phyloP scores from a whole-genome alignment of 352 stramenopile species.

The Phytophthora crassamura region DNA sequence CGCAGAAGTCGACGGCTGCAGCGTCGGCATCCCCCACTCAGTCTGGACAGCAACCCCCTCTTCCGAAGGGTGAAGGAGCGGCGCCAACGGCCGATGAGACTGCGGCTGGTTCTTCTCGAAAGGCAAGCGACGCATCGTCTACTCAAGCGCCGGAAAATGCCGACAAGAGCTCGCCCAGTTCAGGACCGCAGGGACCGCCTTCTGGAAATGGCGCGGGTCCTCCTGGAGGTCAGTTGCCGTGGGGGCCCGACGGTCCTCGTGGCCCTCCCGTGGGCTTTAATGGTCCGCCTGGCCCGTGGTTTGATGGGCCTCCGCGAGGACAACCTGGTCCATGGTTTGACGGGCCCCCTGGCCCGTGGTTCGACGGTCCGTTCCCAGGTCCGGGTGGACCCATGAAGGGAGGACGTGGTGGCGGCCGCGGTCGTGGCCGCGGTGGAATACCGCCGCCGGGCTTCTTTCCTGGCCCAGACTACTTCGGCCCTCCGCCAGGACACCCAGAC shows the following conservation, averaged over 20 bases:
- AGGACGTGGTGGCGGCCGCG: constrained; percentile 52
- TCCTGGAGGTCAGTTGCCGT: constrained; percentile 36
- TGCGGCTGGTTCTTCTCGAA: constrained; percentile 15
- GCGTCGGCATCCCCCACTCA: constrained; percentile 37
- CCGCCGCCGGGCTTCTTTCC: constrained; percentile 78
- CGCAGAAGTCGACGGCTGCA: constrained; percentile 24
- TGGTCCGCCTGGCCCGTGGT: constrained; percentile 67
- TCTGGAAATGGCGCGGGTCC: constrained; percentile 38
- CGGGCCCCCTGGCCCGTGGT: constrained; percentile 74
- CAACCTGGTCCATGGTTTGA: constrained; percentile 82
- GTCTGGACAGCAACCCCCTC: constrained; percentile 42
- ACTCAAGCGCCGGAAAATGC: constrained; percentile 26
- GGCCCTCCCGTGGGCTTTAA: constrained; percentile 63
- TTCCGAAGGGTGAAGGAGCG: constrained; percentile 39
- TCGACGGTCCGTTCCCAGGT: constrained; percentile 77
- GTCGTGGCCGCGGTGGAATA: constrained; percentile 44
- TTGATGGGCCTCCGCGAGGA: constrained; percentile 62
- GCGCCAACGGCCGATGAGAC: constrained; percentile 10
- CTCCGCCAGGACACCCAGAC: constrained; percentile 73
- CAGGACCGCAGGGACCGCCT: constrained; percentile 35
- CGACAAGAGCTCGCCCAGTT: constrained; percentile 29
- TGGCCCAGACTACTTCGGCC: constrained; percentile 78
- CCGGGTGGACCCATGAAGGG: constrained; percentile 54
- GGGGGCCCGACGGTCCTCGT: constrained; percentile 46
- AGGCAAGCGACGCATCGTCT: constrained; percentile 34